phyloP scores from a whole-genome alignment of 163 green algal genomes.

The Scenedesmus sp. region DNA sequence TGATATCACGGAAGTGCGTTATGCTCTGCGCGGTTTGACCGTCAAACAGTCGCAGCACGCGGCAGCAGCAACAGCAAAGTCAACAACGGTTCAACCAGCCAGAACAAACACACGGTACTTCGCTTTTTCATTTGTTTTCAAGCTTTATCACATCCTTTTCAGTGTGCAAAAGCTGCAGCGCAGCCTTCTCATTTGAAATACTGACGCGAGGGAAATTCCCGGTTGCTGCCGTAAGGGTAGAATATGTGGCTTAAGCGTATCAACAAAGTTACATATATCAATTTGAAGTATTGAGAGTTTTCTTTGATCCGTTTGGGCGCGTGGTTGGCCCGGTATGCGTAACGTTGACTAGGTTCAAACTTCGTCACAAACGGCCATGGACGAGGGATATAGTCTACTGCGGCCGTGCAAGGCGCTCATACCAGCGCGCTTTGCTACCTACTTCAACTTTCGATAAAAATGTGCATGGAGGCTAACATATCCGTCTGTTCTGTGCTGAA shows the following conservation, averaged over 20 bases:
- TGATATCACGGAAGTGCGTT: not conserved
- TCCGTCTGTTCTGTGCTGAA: conserved; percentile 13
- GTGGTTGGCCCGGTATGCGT: not conserved
- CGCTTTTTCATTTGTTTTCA: not conserved
- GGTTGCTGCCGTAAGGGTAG: not conserved
- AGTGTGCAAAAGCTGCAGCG: not conserved
- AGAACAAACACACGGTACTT: not conserved
- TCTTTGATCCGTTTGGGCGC: too few relatives aligned
- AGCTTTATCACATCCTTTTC: not conserved
- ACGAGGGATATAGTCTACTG: not conserved
- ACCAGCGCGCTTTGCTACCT: not conserved
- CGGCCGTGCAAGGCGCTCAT: not conserved
- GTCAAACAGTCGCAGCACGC: not conserved
- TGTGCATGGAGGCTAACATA: conserved; percentile 2
- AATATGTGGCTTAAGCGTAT: not conserved
- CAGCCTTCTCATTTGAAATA: not conserved
- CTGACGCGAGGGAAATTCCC: not conserved
- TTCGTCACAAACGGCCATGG: not conserved
- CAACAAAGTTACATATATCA: not conserved
- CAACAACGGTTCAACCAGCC: not conserved
- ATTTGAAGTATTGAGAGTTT: not conserved
- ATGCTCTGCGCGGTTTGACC: not conserved
- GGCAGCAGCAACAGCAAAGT: conserved; percentile 14
- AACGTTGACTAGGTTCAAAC: conserved; percentile 14
- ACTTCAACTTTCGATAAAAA: not conserved